phyloP scores from a whole-genome alignment of 345 rosid genomes.

The Rhodomyrtus tomentosa region DNA sequence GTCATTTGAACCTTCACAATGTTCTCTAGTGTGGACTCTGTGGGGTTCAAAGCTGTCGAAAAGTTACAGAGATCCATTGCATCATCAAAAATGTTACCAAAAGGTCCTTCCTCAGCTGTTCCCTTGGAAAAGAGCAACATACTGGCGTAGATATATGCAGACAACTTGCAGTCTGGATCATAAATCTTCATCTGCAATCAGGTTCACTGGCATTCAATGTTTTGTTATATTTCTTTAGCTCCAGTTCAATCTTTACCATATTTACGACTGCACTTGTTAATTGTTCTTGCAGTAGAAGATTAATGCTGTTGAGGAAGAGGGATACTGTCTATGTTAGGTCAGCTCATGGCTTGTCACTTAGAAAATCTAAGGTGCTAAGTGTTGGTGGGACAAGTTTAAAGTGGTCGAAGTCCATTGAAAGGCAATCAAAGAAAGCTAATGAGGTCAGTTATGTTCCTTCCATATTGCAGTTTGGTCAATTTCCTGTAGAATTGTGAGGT shows the following conservation, averaged over 20 bases:
- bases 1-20: slow-evolving; percentile 34
- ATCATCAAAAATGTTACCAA: slow-evolving; percentile 6
- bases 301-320: slow-evolving; percentile 60
- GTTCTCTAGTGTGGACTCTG: slow-evolving; percentile 72
- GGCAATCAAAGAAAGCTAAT: slow-evolving; percentile 66
- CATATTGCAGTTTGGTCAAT: background rate
- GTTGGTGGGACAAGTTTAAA: slow-evolving; percentile 84
- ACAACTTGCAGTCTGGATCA: slow-evolving; percentile 21
- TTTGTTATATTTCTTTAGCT: slow-evolving; percentile 11
- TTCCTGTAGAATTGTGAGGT: background rate
- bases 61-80: slow-evolving; percentile 17
- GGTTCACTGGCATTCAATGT: slow-evolving; percentile 34
- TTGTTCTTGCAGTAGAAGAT: slow-evolving; percentile 42
- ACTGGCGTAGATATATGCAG: slow-evolving; percentile 41
- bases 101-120: slow-evolving; percentile 59
- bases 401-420: slow-evolving; percentile 94
- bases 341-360: slow-evolving; percentile 71
- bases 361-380: slow-evolving; percentile 81
- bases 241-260: background rate
- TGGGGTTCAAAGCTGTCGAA: slow-evolving; percentile 28
- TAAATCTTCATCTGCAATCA: slow-evolving; percentile 41
- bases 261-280: slow-evolving; percentile 1
- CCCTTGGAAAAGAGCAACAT: slow-evolving; percentile 86
- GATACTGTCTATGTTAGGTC: slow-evolving; percentile 79
- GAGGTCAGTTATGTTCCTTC: slow-evolving; percentile 42